Conservation (phyloP, 2,329 filamentous ascomycete species). For the Mycosphaerella arachidis region DNA sequence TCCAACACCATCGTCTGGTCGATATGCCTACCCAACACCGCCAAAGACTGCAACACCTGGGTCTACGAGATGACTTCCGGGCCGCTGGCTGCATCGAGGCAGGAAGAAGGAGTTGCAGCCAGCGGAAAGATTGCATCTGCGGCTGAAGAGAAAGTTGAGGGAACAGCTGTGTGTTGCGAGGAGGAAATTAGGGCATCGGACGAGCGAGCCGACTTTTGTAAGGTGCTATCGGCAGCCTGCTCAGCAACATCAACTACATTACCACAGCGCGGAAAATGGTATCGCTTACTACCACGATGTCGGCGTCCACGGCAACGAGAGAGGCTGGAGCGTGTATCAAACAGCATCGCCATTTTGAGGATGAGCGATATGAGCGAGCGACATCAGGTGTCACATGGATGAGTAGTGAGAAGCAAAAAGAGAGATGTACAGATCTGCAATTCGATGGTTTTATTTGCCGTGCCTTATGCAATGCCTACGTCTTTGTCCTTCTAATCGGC, state of each 20-base stretch:
- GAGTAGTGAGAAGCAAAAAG: no score
- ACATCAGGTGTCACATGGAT: no score
- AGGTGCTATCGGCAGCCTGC: background rate
- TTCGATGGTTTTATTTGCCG: no score
- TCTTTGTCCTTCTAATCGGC: no score
- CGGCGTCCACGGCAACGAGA: background rate
- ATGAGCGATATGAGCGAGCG: background rate
- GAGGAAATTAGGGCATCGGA: background rate
- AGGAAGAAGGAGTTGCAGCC: background rate
- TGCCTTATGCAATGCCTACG: no score
- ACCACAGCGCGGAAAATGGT: background rate
- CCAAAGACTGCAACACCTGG: constrained; percentile 21
- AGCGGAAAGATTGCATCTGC: background rate
- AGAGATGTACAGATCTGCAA: no score
- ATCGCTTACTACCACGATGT: background rate
- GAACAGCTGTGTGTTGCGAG: background rate
- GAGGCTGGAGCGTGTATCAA: background rate
- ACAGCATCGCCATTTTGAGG: background rate
- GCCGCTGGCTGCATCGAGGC: background rate
- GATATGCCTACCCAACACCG: constrained; percentile 17
- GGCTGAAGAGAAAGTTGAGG: background rate
- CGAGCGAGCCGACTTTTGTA: background rate
- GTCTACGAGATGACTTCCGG: constrained; percentile 10
- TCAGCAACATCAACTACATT: background rate
- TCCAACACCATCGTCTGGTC: constrained; percentile 7